Evolutionary conservation across 2,329 filamentous ascomycete genomes (phyloP).

Genomic region (Pseudonectria buxi): DNA sequence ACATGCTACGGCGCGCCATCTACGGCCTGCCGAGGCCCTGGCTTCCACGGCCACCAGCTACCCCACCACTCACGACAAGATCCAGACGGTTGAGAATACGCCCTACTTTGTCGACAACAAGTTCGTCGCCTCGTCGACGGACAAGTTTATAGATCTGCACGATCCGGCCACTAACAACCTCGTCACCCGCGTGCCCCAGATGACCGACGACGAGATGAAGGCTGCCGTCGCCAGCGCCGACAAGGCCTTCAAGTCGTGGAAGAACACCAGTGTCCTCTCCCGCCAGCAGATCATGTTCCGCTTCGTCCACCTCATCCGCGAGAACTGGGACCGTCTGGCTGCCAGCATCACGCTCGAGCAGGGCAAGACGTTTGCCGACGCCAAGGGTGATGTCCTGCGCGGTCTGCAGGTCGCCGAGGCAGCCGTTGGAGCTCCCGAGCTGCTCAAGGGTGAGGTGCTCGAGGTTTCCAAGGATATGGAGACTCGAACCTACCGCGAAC

Average conservation of each 20-base stretch:
- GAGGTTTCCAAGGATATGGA: conserved; percentile 90
- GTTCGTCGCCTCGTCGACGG: conserved; percentile 61
- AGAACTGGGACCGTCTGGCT: conserved; percentile 79
- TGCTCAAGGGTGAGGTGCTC: conserved; percentile 75
- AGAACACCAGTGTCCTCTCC: conserved; percentile 61
- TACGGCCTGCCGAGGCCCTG: conserved; percentile 45
- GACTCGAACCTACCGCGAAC: conserved; percentile 75
- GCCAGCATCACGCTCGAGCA: conserved; percentile 83
- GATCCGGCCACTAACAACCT: conserved; percentile 83
- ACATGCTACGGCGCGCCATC: conserved; percentile 50
- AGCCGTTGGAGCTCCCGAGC: conserved; percentile 70
- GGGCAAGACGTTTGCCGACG: conserved; percentile 82
- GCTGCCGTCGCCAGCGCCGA: conserved; percentile 69
- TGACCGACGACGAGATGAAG: conserved; percentile 69
- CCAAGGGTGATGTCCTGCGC: conserved; percentile 72
- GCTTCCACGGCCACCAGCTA: conserved; percentile 54
- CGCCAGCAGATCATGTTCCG: conserved; percentile 85
- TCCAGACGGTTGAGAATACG: conserved; percentile 61
- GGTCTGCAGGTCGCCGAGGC: conserved; percentile 82
- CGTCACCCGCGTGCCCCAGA: conserved; percentile 76
- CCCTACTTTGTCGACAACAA: conserved; percentile 79
- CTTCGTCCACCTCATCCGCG: conserved; percentile 69
- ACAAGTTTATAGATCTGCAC: conserved; percentile 70
- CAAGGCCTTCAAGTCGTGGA: conserved; percentile 70
- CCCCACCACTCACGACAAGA: conserved; percentile 65